phyloP scores from a whole-genome alignment of 1,139 yeast genomes.

The Arxiozyma telluris region DNA sequence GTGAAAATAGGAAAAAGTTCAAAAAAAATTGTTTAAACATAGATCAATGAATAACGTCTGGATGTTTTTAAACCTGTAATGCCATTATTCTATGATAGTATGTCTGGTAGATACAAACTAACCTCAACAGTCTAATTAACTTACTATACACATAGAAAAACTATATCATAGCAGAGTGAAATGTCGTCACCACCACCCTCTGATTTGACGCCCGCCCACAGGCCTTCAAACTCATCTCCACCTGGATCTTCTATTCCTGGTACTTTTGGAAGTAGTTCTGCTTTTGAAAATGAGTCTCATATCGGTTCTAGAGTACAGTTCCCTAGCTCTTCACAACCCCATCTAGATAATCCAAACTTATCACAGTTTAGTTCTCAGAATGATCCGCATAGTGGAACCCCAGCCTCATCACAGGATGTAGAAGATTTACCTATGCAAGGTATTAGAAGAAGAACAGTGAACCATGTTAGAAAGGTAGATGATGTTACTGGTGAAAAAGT shows the following conservation, averaged over 20 bases:
- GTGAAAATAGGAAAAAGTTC: neutral
- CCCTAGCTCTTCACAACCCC: slow-evolving; percentile 32
- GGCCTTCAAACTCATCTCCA: slow-evolving; percentile 25
- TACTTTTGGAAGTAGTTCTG: slow-evolving; percentile 26
- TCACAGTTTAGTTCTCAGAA: slow-evolving; percentile 21
- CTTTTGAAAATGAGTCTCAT: slow-evolving; percentile 21
- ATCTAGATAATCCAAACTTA: slow-evolving; percentile 10
- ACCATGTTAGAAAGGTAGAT: slow-evolving; percentile 73
- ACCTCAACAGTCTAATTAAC: too few relatives aligned
- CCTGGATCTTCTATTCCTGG: slow-evolving; percentile 31
- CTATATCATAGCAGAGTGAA: neutral
- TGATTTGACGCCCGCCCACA: slow-evolving; percentile 13
- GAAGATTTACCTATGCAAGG: slow-evolving; percentile 23
- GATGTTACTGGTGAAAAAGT: slow-evolving; percentile 94
- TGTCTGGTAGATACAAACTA: neutral
- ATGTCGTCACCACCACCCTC: slow-evolving; percentile 20
- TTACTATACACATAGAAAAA: neutral
- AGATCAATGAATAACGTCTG: neutral
- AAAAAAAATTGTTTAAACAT: neutral
- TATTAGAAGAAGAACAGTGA: slow-evolving; percentile 34
- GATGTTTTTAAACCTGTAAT: too few relatives aligned
- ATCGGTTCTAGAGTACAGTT: slow-evolving; percentile 20
- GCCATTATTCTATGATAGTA: too few relatives aligned
- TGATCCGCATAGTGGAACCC: slow-evolving; percentile 12
- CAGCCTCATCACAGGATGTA: neutral